phyloP scores from a whole-genome alignment of 768 basidiomycete genomes.

The Mycena latifolia region DNA sequence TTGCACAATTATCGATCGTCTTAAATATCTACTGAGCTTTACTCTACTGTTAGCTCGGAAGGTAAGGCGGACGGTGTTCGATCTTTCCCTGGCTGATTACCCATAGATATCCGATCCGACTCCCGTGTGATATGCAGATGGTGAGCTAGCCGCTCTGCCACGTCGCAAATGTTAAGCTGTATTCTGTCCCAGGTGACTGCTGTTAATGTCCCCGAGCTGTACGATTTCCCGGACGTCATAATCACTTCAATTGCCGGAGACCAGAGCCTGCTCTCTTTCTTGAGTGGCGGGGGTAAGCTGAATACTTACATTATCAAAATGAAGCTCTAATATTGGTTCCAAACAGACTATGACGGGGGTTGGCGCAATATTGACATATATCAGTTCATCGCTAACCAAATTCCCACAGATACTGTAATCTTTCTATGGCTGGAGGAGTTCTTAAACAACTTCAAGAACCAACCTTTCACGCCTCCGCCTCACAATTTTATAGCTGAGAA shows the following conservation, averaged over 20 bases:
- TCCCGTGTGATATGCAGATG: slow-evolving; percentile 80
- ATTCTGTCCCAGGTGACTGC: slow-evolving; percentile 64
- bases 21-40: neutral
- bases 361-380: neutral
- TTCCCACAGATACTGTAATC: slow-evolving; percentile 62
- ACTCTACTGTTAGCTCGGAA: slow-evolving; percentile 48
- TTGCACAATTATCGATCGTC: neutral
- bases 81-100: neutral
- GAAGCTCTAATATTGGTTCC: neutral
- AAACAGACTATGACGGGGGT: slow-evolving; percentile 83
- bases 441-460: slow-evolving; percentile 63
- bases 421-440: slow-evolving; percentile 59
- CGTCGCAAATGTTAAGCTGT: neutral
- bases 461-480: slow-evolving; percentile 58
- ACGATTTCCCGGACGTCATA: slow-evolving; percentile 67
- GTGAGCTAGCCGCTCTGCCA: slow-evolving; percentile 47
- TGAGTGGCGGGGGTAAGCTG: slow-evolving; percentile 79
- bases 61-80: slow-evolving; percentile 36
- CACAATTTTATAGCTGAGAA: slow-evolving; percentile 50
- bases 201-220: slow-evolving; percentile 62
- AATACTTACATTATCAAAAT: neutral
- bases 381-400: neutral
- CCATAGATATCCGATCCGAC: slow-evolving; percentile 76
- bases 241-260: slow-evolving; percentile 70
- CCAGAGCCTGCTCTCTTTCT: slow-evolving; percentile 70